Base-by-base conservation (phyloP, 2,329 filamentous ascomycete genomes). In the Phialocephala sp. region DNA sequence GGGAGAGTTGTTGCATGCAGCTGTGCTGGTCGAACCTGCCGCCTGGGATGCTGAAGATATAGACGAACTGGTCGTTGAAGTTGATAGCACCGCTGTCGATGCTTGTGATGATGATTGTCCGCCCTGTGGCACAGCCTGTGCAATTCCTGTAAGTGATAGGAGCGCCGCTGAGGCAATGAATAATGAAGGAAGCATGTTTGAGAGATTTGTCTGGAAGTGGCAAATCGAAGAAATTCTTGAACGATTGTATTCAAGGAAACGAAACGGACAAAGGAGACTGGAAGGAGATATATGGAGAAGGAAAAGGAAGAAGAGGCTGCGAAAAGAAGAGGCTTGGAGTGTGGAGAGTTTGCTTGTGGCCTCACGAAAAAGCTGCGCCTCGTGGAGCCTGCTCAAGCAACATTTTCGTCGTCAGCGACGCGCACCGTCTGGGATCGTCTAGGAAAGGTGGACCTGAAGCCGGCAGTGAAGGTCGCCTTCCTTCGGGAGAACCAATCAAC, bases 1-100 rank as follows among this genome's bases (percentile, higher is more conserved):
- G 0, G 91, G 90, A 0, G 90, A 93, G 82, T 94, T 94, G 80
- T 95, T 95, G 85, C 92, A 95, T 32, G 73, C 73, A 45, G 67
- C 67, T 52, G 72, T 71, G 36, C 67, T 65, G 22, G 74, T 71
- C 59, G 72, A 66, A n/a, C 55, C 63, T 27, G 68, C 69, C 43
- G 72, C 69, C 61, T 68, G 37, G 20, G 68, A 67, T 9, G 66
- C 60, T 8, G 67, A 39, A 9, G 67, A 27, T 27, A 66, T 56
- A 45, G 59, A 59, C 41, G 62, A 37, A 62, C 59, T 35, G 37
- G 64, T 52, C 6, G 69, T 65, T 41, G 68, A 64, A 2, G 45
- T 32, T 27, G 56, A 32, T 39, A 45, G 41, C 27, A 63, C 45
- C 27, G 63, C 37, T 37, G 65, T 58, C 24, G 64, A 41, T 32